phyloP scores from a whole-genome alignment of 2,329 filamentous ascomycete genomes.

The Fusarium oligoseptatum region DNA sequence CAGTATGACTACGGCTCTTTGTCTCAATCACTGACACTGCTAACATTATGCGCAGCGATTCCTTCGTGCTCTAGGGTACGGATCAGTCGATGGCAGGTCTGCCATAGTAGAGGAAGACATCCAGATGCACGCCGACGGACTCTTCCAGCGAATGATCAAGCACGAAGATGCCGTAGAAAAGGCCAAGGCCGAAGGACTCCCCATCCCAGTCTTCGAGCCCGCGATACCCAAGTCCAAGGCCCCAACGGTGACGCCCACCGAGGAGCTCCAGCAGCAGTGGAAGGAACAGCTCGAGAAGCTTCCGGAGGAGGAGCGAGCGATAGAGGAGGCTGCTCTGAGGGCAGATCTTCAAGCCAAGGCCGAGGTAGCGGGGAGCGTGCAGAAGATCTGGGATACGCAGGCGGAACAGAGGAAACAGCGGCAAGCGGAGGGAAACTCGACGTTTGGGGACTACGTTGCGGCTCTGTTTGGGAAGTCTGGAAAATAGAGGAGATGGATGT shows the following conservation, averaged over 20 bases:
- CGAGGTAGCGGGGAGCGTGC: constrained; percentile 71
- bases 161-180: constrained; percentile 83
- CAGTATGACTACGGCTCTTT: constrained; percentile 62
- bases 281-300: constrained; percentile 70
- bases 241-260: constrained; percentile 49
- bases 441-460: constrained; percentile 48
- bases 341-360: constrained; percentile 73
- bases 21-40: background rate
- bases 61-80: constrained; percentile 89
- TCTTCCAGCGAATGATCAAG: constrained; percentile 88
- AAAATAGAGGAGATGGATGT: constrained; percentile 36
- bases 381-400: constrained; percentile 56
- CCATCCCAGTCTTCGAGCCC: constrained; percentile 70
- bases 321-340: constrained; percentile 74
- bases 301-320: constrained; percentile 67
- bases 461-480: constrained; percentile 47
- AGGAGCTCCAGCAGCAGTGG: constrained; percentile 64
- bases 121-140: constrained; percentile 93
- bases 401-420: constrained; percentile 67
- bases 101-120: constrained; percentile 84
- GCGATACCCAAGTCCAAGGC: constrained; percentile 59
- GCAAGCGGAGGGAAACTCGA: constrained; percentile 50
- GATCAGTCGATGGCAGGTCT: constrained; percentile 74
- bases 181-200: constrained; percentile 72
- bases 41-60: constrained; percentile 73